Evolutionary conservation across 805 yeast species (phyloP).

Genomic region (Saccharomycopsis guyanensis): DNA sequence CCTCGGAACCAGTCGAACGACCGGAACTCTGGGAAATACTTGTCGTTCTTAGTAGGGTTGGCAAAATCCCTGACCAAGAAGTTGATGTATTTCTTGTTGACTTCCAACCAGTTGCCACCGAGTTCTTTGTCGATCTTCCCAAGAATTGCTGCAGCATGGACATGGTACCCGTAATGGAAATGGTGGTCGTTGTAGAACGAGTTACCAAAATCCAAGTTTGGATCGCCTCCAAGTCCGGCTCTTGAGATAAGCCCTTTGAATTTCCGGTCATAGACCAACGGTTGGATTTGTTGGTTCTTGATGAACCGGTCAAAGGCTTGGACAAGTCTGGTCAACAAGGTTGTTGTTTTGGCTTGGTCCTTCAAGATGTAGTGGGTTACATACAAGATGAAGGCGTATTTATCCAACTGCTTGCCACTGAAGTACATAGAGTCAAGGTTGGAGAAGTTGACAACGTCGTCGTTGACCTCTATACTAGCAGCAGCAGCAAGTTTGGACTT

Average conservation of each 20-base stretch:
- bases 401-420: slow-evolving; percentile 81
- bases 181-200: slow-evolving; percentile 70
- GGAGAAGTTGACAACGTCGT: slow-evolving; percentile 50
- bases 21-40: slow-evolving; percentile 56
- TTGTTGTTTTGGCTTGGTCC: slow-evolving; percentile 43
- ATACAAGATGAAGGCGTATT: slow-evolving; percentile 80
- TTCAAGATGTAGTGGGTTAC: slow-evolving; percentile 59
- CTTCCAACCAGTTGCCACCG: slow-evolving; percentile 43
- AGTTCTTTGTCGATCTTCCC: slow-evolving; percentile 45
- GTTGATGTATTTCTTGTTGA: slow-evolving; percentile 45
- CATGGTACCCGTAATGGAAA: slow-evolving; percentile 69
- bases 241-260: slow-evolving; percentile 77
- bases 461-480: slow-evolving; percentile 45
- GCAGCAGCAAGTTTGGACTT: slow-evolving; percentile 36
- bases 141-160: slow-evolving; percentile 61
- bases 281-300: slow-evolving; percentile 58
- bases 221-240: slow-evolving; percentile 44
- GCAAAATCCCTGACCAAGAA: slow-evolving; percentile 61
- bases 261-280: slow-evolving; percentile 68
- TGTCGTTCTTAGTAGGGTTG: slow-evolving; percentile 47
- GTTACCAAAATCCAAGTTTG: slow-evolving; percentile 63
- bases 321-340: slow-evolving; percentile 51
- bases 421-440: slow-evolving; percentile 81
- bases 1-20: slow-evolving; percentile 72
- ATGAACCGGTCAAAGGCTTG: slow-evolving; percentile 64